A percentile compares a stretch with the other conserved stretches of the same genome.
Conservation (phyloP, 176 grass and related monocot genomes). For the Aegilops tauschii region DNA sequence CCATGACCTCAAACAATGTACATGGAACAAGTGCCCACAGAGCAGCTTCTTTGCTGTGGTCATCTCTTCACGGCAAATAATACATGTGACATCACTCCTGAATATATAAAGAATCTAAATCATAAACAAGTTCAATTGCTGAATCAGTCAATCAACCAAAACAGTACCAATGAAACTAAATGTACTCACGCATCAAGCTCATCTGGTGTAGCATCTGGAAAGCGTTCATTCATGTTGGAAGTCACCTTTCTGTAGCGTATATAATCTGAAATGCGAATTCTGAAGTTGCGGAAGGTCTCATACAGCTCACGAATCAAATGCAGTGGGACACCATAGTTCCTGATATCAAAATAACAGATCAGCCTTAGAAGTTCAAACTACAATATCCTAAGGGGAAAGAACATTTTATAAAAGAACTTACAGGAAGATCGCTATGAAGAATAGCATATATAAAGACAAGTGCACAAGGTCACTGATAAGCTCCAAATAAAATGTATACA, state of each 20-base stretch:
- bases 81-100: slow-evolving; percentile 95
- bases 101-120: neutral
- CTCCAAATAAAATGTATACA: slow-evolving; percentile 98
- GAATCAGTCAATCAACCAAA: neutral
- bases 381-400: neutral
- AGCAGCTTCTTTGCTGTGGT: slow-evolving; percentile 81
- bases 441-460: slow-evolving; percentile 92
- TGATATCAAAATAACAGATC: slow-evolving; percentile 40
- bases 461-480: slow-evolving; percentile 93
- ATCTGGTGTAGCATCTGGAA: slow-evolving; percentile 80
- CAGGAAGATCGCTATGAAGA: slow-evolving; percentile 93
- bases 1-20: slow-evolving; percentile 96
- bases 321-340: slow-evolving; percentile 96
- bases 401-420: slow-evolving; percentile 51
- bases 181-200: slow-evolving; percentile 74
- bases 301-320: slow-evolving; percentile 95
- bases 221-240: slow-evolving; percentile 98
- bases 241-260: slow-evolving; percentile 91
- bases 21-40: slow-evolving; percentile 96
- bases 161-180: neutral
- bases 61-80: slow-evolving; percentile 99
- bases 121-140: neutral
- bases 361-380: neutral
- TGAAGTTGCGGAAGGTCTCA: slow-evolving; percentile 95
- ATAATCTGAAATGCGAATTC: slow-evolving; percentile 78